Base-by-base conservation (phyloP, 345 rosid genomes). In the Arabidopsis suecica region DNA sequence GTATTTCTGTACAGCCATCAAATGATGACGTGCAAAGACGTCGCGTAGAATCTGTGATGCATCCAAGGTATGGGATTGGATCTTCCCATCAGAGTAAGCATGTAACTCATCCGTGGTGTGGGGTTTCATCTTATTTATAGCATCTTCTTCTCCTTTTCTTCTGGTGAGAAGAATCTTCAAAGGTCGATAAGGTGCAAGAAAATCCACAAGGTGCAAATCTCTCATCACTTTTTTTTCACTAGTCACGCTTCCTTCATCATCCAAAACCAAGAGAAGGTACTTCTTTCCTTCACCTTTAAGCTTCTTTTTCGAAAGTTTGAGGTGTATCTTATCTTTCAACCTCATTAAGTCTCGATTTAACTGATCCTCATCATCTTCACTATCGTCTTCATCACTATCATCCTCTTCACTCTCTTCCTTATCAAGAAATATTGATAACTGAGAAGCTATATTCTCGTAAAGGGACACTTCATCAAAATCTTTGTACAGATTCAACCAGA, bases 371-470 rank as follows among this genome's bases (percentile, higher is more conserved):
- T 45, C 50, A 45, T 45, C 50, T 45, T 45, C 50, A 45, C 50
- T 45, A 45, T 45, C 50, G 6, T 33, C 34, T 3, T 33, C 34
- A 4, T 33, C 34, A 33, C 23, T 22, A 5, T 36, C 40, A 44
- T 44, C 49, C 18, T 44, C 49, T 44, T 44, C 49, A 44, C 50
- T 45, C 50, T 45, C 50, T 45, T 45, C 50, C 20, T n/a, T 45
- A 45, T 45, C 50, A 45, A n/a, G 50, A 45, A 45, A 45, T 5
- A 45, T 7, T 2, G 50, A 45, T 5, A 45, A 20, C 20, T 45
- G 50, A 45, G 50, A 45, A 45, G 50, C 50, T 14, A 45, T 45
- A n/a, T 45, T 6, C 50, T 45, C 50, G 50, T 45, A 45, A n/a
- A 45, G 50, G 9, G 50, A 45, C 50, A 45, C 8, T 45, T 14